Evolutionary conservation across 73 alveolate genomes (phyloP), one percentile per base, ranked within the genome.

Genomic region (Strombidium stylifer): DNA sequence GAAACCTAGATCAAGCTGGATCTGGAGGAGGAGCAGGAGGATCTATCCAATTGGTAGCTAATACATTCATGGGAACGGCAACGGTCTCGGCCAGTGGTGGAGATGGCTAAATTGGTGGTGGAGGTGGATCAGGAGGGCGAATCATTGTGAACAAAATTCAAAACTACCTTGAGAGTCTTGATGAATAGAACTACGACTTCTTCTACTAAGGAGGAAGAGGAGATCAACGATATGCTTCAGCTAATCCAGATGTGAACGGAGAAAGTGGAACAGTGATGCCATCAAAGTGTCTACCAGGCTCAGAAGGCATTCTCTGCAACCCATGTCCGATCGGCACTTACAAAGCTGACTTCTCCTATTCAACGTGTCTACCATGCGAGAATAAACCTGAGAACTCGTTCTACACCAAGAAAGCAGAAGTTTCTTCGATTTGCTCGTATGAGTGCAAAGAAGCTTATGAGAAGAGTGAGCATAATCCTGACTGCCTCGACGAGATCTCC

Each of bases 261-360:
- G n/a, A n/a, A n/a, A n/a, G n/a, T n/a, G n/a, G n/a, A n/a, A n/a
- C n/a, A n/a, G n/a, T n/a, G n/a, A n/a, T n/a, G n/a, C n/a, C n/a
- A n/a, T n/a, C n/a, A n/a, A n/a, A n/a, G 34, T 58, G 75, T 30
- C 65, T 49, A 3, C 27, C 75, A 12, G 73, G 73, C 31, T 34
- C 41, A 20, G 6, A 45, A 15, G 73, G 73, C n/a, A 50, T 40
- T 15, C 55, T 78, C 27, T 78, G 89, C 41, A 44, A 57, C 5
- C 83, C 82, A 15, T 78, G 89, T 23, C 59, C 77, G 4, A 34
- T 35, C 14, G 89, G 89, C n/a, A 53, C 73, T 16, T 78, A 78
- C 55, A 78, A 78, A 30, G 44, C 41, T 46, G 73, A 58, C 26
- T 48, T 24, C 32, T 78, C 89, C n/a, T 37, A 37, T 30, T 41